These are phyloP conservation scores for Ceratobasidium papillatum DNA, from an alignment of 1,284 basidiomycete species.

Conservation along the genomic window DNA sequence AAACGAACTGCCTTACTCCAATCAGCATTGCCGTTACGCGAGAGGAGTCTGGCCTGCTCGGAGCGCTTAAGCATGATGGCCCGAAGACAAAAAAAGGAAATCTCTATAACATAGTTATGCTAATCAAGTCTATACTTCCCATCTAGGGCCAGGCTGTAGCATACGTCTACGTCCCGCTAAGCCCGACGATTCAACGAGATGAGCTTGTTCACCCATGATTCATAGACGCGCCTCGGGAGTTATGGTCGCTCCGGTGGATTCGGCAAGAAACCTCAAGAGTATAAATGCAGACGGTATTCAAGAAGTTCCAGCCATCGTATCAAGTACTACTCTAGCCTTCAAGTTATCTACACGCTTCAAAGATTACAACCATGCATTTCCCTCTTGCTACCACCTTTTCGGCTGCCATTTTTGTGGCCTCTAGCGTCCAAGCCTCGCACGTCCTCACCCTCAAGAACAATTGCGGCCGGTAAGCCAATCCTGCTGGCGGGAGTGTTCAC, in stretches of 20 bases:
- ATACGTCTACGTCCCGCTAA: neutral
- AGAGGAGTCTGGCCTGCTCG: neutral
- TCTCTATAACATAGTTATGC: neutral
- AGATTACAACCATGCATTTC: neutral
- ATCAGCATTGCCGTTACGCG: neutral
- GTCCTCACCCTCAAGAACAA: conserved; percentile 14
- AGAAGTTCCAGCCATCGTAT: neutral
- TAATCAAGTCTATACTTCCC: neutral
- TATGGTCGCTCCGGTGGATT: neutral
- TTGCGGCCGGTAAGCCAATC: neutral
- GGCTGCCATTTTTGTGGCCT: neutral
- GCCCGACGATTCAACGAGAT: neutral
- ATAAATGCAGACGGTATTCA: neutral
- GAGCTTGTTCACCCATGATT: neutral
- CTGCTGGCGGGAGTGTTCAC: neutral
- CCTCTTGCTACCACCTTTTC: neutral
- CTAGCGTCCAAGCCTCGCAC: neutral
- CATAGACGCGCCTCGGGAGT: neutral
- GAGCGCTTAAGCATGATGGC: neutral
- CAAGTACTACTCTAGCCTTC: neutral
- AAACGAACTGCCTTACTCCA: neutral
- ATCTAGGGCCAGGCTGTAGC: neutral
- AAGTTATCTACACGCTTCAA: neutral
- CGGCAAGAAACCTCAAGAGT: neutral
- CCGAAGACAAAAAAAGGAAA: neutral